These are phyloP conservation scores for Sclerospora graminicola DNA, from an alignment of 352 stramenopile species.

Conservation along the genomic window DNA sequence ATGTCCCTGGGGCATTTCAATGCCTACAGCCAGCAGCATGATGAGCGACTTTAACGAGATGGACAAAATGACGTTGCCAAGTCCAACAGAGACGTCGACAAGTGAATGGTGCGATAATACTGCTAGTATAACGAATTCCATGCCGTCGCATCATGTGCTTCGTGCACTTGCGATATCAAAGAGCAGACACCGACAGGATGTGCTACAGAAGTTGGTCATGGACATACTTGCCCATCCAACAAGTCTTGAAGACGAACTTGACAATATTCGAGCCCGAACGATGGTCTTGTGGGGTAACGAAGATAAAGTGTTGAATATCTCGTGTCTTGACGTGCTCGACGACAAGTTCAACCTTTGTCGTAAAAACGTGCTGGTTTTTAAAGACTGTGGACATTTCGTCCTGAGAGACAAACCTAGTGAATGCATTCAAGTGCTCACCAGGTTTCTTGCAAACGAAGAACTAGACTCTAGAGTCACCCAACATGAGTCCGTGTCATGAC, in stretches of 20 bases:
- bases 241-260: constrained; percentile 45
- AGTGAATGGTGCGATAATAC: constrained; percentile 17
- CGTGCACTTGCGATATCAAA: constrained; percentile 18
- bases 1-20: constrained; percentile 51
- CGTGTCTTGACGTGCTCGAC: constrained; percentile 46
- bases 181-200: background rate
- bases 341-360: constrained; percentile 29
- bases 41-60: constrained; percentile 40
- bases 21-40: constrained; percentile 45
- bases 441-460: constrained; percentile 27
- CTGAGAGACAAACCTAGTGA: constrained; percentile 42
- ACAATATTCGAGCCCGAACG: constrained; percentile 36
- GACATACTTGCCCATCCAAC: constrained; percentile 45
- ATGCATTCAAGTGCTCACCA: constrained; percentile 46
- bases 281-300: constrained; percentile 62
- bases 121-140: constrained; percentile 15
- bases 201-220: constrained; percentile 48
- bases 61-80: constrained; percentile 38
- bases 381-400: constrained; percentile 54
- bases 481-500: too few relatives aligned
- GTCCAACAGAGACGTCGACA: constrained; percentile 35
- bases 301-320: constrained; percentile 51
- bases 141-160: constrained; percentile 20
- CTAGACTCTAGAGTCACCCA: too few relatives aligned
- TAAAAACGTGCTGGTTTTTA: constrained; percentile 38